Evolutionary conservation across 106 monocot species (phyloP).

Genomic region (Dendrobium officinale): DNA sequence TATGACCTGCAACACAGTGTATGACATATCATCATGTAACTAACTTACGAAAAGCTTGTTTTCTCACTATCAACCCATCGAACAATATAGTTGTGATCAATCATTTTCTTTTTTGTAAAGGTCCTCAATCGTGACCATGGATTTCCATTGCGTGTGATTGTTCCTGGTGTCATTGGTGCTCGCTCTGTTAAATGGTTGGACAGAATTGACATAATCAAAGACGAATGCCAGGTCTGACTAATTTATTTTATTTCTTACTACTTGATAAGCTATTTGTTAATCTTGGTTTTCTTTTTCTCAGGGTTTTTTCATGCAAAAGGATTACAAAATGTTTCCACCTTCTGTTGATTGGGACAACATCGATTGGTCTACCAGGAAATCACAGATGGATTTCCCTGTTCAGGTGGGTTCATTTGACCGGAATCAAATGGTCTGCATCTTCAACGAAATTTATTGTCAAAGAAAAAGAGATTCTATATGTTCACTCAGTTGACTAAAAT

Average conservation of each 20-base stretch:
- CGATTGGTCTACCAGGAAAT: slow-evolving; percentile 63
- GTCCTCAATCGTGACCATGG: slow-evolving; percentile 91
- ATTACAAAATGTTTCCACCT: slow-evolving; percentile 99
- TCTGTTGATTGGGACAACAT: slow-evolving; percentile 93
- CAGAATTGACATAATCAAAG: slow-evolving; percentile 63
- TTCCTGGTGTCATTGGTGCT: slow-evolving; percentile 94
- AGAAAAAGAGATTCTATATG: not conserved
- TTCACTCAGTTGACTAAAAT: not conserved
- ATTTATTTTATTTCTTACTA: not conserved
- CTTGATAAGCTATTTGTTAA: not conserved
- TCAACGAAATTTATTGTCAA: not conserved
- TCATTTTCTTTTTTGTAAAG: slow-evolving; percentile 21
- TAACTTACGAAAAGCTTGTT: not conserved
- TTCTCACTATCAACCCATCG: not conserved
- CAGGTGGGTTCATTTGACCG: slow-evolving; percentile 47
- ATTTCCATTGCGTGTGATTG: slow-evolving; percentile 77
- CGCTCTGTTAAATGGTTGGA: slow-evolving; percentile 97
- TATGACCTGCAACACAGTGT: not conserved
- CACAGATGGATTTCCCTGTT: slow-evolving; percentile 97
- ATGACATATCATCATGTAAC: not conserved
- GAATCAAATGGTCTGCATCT: not conserved
- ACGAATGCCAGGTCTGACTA: slow-evolving; percentile 74
- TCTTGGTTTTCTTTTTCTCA: slow-evolving; percentile 17
- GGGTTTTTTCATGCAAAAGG: slow-evolving; percentile 97
- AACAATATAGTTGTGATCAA: not conserved